Percentiles rank a stretch among this genome's conserved stretches.
phyloP scores from a whole-genome alignment of 768 basidiomycete species.

The Tulasnella sp. region DNA sequence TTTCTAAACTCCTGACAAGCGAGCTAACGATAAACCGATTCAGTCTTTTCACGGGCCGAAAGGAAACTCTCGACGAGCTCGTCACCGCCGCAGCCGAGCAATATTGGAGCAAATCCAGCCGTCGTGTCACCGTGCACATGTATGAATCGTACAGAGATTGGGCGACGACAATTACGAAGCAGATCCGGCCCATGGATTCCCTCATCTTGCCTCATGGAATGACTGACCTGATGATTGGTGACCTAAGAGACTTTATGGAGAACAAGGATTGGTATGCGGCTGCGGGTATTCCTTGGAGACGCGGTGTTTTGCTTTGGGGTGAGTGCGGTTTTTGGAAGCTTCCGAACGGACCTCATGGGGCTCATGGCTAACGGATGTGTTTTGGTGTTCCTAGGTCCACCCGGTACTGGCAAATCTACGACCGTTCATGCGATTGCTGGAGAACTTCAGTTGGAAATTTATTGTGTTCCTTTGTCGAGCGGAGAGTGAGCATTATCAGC shows the following conservation, averaged over 20 bases:
- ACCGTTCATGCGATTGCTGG: conserved; percentile 80
- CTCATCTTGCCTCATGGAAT: conserved; percentile 83
- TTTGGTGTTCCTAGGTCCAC: background rate
- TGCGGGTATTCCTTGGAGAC: conserved; percentile 83
- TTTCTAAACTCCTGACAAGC: background rate
- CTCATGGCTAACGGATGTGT: background rate
- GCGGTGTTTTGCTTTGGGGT: conserved; percentile 45
- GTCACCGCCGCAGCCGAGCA: background rate
- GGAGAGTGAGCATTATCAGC: background rate
- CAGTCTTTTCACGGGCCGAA: background rate
- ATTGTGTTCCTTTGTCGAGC: conserved; percentile 70
- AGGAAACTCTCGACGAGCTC: background rate
- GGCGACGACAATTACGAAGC: conserved; percentile 82
- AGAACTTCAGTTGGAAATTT: conserved; percentile 82
- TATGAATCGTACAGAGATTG: conserved; percentile 63
- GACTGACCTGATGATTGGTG: conserved; percentile 78
- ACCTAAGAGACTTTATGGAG: conserved; percentile 60
- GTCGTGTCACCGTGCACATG: conserved; percentile 78
- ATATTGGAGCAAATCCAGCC: background rate
- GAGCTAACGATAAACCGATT: background rate
- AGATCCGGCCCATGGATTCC: conserved; percentile 80
- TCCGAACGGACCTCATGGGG: background rate
- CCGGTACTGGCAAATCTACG: conserved; percentile 39
- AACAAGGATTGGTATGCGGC: conserved; percentile 50
- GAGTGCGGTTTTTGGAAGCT: no score